phyloP scores from a whole-genome alignment of 2,329 filamentous ascomycete genomes.

The Xylariaceae sp. region DNA sequence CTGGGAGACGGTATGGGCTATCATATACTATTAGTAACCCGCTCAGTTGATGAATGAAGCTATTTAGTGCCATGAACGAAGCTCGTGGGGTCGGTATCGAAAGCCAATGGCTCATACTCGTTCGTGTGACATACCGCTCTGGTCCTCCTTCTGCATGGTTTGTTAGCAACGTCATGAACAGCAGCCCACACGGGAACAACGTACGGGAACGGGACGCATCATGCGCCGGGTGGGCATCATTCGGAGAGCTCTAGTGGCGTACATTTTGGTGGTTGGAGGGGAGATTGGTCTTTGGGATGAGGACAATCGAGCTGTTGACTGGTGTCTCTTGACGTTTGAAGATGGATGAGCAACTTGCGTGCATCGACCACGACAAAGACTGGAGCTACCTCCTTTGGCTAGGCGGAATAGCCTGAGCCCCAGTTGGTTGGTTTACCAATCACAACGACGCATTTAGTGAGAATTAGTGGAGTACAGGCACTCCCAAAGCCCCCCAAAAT shows the following conservation, averaged over 20 bases:
- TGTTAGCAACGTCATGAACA: constrained; percentile 34
- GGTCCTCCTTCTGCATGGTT: constrained; percentile 56
- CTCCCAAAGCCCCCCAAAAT: constrained; percentile 4
- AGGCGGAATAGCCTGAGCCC: background rate
- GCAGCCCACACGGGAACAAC: constrained; percentile 26
- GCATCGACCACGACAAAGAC: background rate
- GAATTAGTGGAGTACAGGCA: too few species aligned
- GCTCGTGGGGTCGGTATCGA: constrained; percentile 4
- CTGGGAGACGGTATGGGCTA: constrained; percentile 96
- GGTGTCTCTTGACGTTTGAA: background rate
- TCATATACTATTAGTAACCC: constrained; percentile 14
- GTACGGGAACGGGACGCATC: constrained; percentile 70
- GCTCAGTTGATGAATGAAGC: too few species aligned
- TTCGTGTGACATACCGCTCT: constrained; percentile 53
- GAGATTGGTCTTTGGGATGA: constrained; percentile 12
- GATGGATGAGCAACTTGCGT: background rate
- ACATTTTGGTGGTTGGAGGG: constrained; percentile 47
- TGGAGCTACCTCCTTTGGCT: background rate
- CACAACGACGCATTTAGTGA: too few species aligned
- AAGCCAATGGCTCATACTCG: constrained; percentile 15
- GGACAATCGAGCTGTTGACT: constrained; percentile 2
- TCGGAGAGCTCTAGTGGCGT: constrained; percentile 59
- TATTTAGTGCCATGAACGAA: constrained; percentile 1
- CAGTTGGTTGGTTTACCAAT: background rate
- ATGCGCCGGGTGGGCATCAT: constrained; percentile 65